phyloP scores from a whole-genome alignment of 352 stramenopile species.

The Phytophthora litchii region DNA sequence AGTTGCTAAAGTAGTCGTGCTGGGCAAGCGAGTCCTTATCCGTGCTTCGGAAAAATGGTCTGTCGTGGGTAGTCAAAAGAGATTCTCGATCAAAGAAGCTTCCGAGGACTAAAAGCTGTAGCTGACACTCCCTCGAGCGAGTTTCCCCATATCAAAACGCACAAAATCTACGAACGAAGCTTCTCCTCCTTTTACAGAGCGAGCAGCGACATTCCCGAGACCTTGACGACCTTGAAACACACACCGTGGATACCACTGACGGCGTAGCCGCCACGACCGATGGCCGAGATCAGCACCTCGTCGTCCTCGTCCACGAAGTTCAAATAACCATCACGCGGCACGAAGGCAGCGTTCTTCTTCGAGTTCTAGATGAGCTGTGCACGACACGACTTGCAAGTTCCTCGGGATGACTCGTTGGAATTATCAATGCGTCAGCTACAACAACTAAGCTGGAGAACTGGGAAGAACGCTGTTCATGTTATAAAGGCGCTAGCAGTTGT shows the following conservation, averaged over 20 bases:
- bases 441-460: no score
- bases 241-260: constrained; percentile 99
- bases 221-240: constrained; percentile 99
- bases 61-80: constrained; percentile 6
- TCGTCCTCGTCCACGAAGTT: constrained; percentile 99
- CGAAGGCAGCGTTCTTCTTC: constrained; percentile 99
- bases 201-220: constrained; percentile 98
- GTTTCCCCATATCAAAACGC: constrained; percentile 17
- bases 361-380: constrained; percentile 99
- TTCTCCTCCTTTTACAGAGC: constrained; percentile 99
- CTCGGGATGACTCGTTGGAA: no score
- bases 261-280: constrained; percentile 99
- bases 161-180: constrained; percentile 94
- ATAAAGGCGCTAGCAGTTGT: no score
- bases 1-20: constrained; percentile 19
- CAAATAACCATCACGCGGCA: constrained; percentile 99
- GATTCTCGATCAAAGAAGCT: neutral
- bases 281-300: constrained; percentile 99
- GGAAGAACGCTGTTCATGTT: no score
- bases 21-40: constrained; percentile 49
- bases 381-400: constrained; percentile 99
- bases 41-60: constrained; percentile 40
- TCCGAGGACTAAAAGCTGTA: neutral
- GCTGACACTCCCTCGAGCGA: constrained; percentile 8
- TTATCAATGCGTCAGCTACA: no score